Conservation (phyloP, 106 monocot genomes). For the Ottelia alismoides region DNA sequence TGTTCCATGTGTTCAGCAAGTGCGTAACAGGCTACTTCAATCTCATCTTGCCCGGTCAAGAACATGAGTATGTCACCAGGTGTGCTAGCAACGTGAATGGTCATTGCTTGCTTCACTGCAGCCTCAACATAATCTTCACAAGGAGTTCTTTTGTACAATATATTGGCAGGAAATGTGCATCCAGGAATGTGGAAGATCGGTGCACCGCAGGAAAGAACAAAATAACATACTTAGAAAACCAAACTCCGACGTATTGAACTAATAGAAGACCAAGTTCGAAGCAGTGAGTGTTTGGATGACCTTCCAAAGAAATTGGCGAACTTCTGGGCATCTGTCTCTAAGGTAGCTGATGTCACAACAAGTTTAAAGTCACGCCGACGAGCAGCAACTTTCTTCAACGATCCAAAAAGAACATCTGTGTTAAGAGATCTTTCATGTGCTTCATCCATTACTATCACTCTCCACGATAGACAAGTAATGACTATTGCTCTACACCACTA, state of each 20-base stretch:
- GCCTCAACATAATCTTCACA: slow-evolving; percentile 99
- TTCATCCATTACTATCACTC: slow-evolving; percentile 93
- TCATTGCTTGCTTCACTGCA: slow-evolving; percentile 94
- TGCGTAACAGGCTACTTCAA: slow-evolving; percentile 90
- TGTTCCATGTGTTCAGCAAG: slow-evolving; percentile 90
- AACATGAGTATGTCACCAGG: slow-evolving; percentile 96
- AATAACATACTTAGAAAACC: no score
- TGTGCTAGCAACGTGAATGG: slow-evolving; percentile 80
- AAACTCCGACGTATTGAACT: no score
- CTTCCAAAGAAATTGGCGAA: slow-evolving; percentile 94
- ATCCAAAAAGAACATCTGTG: slow-evolving; percentile 94
- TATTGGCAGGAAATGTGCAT: slow-evolving; percentile 86
- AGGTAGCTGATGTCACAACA: slow-evolving; percentile 95
- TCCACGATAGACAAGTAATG: slow-evolving; percentile 2
- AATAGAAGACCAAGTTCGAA: no score
- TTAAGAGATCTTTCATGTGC: slow-evolving; percentile 92
- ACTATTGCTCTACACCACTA: not conserved
- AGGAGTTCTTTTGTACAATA: slow-evolving; percentile 80
- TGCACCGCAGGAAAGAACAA: slow-evolving; percentile 31
- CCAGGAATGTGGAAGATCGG: slow-evolving; percentile 91
- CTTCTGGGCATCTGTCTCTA: slow-evolving; percentile 92
- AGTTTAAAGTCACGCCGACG: slow-evolving; percentile 91
- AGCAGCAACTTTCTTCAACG: slow-evolving; percentile 92
- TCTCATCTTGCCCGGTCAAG: slow-evolving; percentile 98
- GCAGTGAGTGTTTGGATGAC: no score